Evolutionary conservation across 2,329 filamentous ascomycete species (phyloP), one percentile per base, ranked within the genome.

Genomic region (Hymenoscyphus salicellus): DNA sequence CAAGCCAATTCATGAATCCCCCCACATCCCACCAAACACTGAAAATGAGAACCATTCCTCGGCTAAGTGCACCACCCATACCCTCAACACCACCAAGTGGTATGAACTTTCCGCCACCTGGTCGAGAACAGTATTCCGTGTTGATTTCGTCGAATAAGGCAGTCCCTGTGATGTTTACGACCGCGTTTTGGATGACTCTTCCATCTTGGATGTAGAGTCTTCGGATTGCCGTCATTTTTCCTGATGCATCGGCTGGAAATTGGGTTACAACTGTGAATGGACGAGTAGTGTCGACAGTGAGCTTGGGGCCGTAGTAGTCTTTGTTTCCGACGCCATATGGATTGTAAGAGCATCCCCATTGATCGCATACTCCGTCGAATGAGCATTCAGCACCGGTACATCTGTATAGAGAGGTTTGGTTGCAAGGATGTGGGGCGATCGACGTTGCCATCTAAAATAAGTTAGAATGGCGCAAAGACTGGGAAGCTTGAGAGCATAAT

Each of bases 301-400:
- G 76, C 60, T 79, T 80, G 0, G 79, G 77, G 46, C 84, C 85
- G 74, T 82, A 87, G 79, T 86, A 87, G 72, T 75, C 75, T 26
- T 77, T 76, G 71, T 82, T 79, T 49, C 85, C 85, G 77, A 83
- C 79, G 69, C 83, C 82, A 80, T 81, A 87, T 41, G 81, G 75
- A 78, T 86, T 86, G 78, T 83, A 86, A 69, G 85, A 84, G 68
- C 85, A 88, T 52, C 85, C 85, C 69, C 84, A 82, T 68, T 82
- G 81, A 74, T 87, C 85, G 71, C 86, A 86, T 65, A 83, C 82
- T 65, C 72, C 69, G 26, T 74, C 72, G 64, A 76, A 81, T 63
- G 79, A 80, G 67, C 80, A 82, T 10, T 69, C 67, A 60, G 76
- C 72, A 28, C 67, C 68, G 5, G 59, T 61, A 77, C 83, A 85